These are phyloP conservation scores for Coemansia sp. DNA, from an alignment of 192 early-diverging fungal species.

Conservation along the genomic window DNA sequence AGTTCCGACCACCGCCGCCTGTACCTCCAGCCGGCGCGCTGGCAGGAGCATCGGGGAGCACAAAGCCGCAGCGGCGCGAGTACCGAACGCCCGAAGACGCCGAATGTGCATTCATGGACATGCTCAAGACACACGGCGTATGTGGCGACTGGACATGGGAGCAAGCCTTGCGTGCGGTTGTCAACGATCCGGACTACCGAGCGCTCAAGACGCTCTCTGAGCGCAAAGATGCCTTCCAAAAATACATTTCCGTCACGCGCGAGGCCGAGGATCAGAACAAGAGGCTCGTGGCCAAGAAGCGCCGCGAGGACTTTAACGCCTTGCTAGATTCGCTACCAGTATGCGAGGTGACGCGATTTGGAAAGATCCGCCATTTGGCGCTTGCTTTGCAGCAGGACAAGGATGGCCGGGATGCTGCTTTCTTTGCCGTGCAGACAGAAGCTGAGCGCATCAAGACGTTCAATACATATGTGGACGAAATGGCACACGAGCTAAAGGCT, in stretches of 20 bases:
- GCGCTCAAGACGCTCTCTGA: constrained; percentile 77
- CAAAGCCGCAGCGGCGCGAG: constrained; percentile 43
- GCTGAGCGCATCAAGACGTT: constrained; percentile 64
- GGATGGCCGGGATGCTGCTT: constrained; percentile 60
- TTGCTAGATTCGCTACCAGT: constrained; percentile 58
- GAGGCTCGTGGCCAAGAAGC: constrained; percentile 26
- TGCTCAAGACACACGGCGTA: constrained; percentile 75
- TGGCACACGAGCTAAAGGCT: constrained; percentile 68
- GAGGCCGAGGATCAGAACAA: constrained; percentile 55
- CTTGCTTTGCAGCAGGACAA: not conserved
- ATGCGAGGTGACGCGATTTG: constrained; percentile 58
- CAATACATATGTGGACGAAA: constrained; percentile 70
- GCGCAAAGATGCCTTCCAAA: constrained; percentile 79
- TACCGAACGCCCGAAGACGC: constrained; percentile 81
- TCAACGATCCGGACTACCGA: constrained; percentile 81
- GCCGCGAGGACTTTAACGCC: constrained; percentile 57
- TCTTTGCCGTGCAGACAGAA: constrained; percentile 62
- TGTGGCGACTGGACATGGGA: constrained; percentile 90
- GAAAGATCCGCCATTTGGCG: constrained; percentile 57
- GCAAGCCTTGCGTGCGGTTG: constrained; percentile 81
- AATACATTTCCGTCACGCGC: constrained; percentile 57
- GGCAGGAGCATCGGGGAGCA: not conserved
- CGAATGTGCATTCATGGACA: constrained; percentile 69
- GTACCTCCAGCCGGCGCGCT: constrained; percentile 8
- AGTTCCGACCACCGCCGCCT: constrained; percentile 13